A percentile compares a stretch with the other conserved stretches of the same genome.
Conservation (phyloP, 768 basidiomycete species). For the Kwoniella shandongensis region DNA sequence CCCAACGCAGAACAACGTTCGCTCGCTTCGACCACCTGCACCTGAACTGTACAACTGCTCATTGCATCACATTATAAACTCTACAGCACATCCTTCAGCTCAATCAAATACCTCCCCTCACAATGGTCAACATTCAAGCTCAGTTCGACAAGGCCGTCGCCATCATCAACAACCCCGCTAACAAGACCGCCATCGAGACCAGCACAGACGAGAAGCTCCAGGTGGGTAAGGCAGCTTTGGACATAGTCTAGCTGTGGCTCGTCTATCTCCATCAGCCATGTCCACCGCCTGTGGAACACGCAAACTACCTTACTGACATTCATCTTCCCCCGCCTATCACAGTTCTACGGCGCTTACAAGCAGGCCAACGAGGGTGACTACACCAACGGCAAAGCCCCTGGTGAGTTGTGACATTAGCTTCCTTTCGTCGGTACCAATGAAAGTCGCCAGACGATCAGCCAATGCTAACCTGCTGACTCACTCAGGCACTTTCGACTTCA, state of each 20-base stretch:
- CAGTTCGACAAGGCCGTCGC: conserved; percentile 51
- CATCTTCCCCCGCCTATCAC: conserved; percentile 5
- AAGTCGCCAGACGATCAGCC: too few relatives aligned
- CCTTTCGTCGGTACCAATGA: too few relatives aligned
- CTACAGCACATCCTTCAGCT: neutral
- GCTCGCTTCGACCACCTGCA: too few relatives aligned
- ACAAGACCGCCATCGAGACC: conserved; percentile 78
- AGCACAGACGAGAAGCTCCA: conserved; percentile 70
- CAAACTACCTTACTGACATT: neutral
- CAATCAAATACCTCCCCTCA: too few relatives aligned
- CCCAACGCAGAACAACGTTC: too few relatives aligned
- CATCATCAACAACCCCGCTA: conserved; percentile 61
- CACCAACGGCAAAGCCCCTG: conserved; percentile 55
- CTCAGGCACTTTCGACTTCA: conserved; percentile 82
- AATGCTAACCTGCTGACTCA: too few relatives aligned
- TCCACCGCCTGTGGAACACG: too few relatives aligned
- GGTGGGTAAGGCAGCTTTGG: too few relatives aligned
- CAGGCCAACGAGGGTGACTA: conserved; percentile 79
- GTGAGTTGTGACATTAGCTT: conserved; percentile 6
- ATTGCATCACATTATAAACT: too few relatives aligned
- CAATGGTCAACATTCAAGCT: conserved; percentile 39
- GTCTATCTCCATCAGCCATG: too few relatives aligned
- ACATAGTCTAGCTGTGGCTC: too few relatives aligned
- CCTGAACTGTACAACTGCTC: too few relatives aligned
- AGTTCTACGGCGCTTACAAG: conserved; percentile 96